Evolutionary conservation across 768 basidiomycete genomes (phyloP).

Genomic region (Pholiota molesta): DNA sequence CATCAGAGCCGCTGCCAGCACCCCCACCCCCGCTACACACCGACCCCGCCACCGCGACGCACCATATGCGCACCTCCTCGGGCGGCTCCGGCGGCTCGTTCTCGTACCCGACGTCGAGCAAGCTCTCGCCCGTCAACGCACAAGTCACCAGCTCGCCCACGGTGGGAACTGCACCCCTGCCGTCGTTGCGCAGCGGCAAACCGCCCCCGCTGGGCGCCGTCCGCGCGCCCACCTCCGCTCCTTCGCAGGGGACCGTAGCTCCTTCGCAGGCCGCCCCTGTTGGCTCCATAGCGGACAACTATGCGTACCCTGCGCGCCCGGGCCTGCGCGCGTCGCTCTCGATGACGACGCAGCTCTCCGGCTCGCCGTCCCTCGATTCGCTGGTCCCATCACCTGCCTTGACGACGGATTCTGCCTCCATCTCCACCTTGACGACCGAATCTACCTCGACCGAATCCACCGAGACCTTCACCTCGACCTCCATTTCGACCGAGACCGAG

Average conservation of each 20-base stretch:
- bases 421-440: too few species aligned
- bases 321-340: too few species aligned
- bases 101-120: slow-evolving; percentile 8
- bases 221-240: background rate
- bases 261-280: too few species aligned
- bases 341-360: too few species aligned
- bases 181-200: background rate
- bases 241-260: too few species aligned
- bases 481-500: background rate
- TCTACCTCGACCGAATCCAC: background rate
- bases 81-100: slow-evolving; percentile 1
- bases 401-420: too few species aligned
- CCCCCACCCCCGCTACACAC: background rate
- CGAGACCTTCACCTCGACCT: too few species aligned
- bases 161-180: background rate
- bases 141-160: background rate
- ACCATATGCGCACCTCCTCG: background rate
- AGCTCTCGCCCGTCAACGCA: background rate
- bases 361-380: too few species aligned
- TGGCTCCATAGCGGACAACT: background rate
- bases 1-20: background rate
- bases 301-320: too few species aligned
- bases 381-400: too few species aligned
- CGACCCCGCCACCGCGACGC: background rate
- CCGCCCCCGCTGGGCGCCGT: background rate